Conservation (phyloP, 495 filamentous ascomycete genomes). For the Hypoxylon intermedium region DNA sequence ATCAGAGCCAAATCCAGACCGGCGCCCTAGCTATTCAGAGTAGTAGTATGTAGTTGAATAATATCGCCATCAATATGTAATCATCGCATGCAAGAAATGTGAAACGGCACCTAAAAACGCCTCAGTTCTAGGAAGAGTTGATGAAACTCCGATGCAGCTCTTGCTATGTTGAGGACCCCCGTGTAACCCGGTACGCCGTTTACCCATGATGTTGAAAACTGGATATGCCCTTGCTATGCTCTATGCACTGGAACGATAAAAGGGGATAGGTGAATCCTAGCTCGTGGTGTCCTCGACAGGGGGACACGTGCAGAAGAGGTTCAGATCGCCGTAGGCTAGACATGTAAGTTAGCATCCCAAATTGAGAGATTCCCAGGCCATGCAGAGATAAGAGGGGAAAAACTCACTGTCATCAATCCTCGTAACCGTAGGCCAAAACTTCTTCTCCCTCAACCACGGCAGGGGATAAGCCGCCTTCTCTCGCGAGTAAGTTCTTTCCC, state of each 20-base stretch:
- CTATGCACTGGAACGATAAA: conserved; percentile 6
- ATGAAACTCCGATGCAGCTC: no score
- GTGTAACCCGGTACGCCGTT: conserved; percentile 40
- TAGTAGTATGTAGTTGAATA: no score
- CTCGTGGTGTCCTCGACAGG: conserved; percentile 73
- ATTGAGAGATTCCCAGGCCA: conserved; percentile 14
- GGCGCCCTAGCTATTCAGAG: no score
- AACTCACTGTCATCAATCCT: conserved; percentile 87
- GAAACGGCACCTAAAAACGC: no score
- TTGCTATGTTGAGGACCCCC: no score
- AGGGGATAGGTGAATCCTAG: conserved; percentile 6
- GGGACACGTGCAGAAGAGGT: conserved; percentile 94
- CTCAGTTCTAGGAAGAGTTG: no score
- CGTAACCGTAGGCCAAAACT: conserved; percentile 95
- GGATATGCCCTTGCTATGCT: conserved; percentile 21
- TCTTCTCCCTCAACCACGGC: conserved; percentile 88
- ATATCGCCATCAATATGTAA: no score
- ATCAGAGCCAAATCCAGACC: no score
- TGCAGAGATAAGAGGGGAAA: neutral
- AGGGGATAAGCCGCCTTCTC: conserved; percentile 91
- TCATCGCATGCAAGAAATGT: no score
- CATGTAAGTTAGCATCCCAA: conserved; percentile 39
- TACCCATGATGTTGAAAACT: conserved; percentile 42
- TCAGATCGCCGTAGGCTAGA: conserved; percentile 85
- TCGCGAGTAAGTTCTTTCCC: conserved; percentile 79